Evolutionary conservation across 345 rosid species (phyloP), one percentile per base, ranked within the genome.

Genomic region (Triadica sebifera): DNA sequence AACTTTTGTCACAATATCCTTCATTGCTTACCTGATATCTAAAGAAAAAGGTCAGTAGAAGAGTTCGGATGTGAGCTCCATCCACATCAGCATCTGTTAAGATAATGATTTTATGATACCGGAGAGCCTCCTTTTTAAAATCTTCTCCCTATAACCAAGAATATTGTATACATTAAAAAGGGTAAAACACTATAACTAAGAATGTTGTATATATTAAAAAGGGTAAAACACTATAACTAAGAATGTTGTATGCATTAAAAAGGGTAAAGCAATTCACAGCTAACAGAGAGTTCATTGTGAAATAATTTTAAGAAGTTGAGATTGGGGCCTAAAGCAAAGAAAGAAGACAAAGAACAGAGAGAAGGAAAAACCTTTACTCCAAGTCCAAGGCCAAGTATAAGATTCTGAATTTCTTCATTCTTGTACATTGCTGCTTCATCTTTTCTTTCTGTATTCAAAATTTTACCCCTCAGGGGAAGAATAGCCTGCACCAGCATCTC

Each of bases 81-180:
- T 96, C 99, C 68, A 96, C 98, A 82, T 96, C 99, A 71, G 99
- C 99, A 89, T 96, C 99, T 51, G 99, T 96, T 79, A 96, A 84
- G 78, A 96, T 91, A 81, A 96, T 93, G 77, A 96, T 91, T 86
- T 89, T 93, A 73, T 96, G 96, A 85, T 96, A 96, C 34, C 98
- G 96, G 41, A 96, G 70, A 73, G 88, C 88, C 63, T 91, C 98
- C 76, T 85, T 89, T 75, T 85, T 90, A 58, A 96, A 93, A 69
- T 93, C 97, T 79, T 96, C 99, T 45, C 98, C 98, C 99, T 96
- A 82, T 41, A 80, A 72, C 52, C 12, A 84, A 62, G 59, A 74
- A 62, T 64, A 51, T 74, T 61, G 24, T 55, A 63, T 22, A 11
- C 25, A 46, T 58, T 47, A 76, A 60, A 55, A 24, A 72, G 70